Percentiles rank a stretch among this genome's conserved stretches.
Conservation (phyloP, 257 asterid species). For the Solanum appendiculatum region DNA sequence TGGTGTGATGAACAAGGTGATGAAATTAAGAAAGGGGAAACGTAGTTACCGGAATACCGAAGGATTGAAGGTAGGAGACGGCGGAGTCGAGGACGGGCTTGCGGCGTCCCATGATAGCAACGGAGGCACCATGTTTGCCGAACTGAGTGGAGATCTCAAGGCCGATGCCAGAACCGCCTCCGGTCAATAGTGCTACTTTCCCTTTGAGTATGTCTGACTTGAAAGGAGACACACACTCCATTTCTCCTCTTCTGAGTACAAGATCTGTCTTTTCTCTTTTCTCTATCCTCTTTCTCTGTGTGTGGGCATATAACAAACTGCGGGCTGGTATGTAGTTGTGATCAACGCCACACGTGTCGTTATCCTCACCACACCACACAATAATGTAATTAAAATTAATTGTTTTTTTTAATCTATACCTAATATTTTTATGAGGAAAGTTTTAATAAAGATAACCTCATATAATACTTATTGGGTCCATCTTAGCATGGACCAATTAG, state of each 20-base stretch:
- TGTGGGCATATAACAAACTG: background rate
- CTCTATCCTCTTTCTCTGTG: background rate
- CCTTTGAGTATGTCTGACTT: slow-evolving; percentile 51
- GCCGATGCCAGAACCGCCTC: slow-evolving; percentile 93
- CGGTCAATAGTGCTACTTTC: slow-evolving; percentile 77
- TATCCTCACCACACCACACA: background rate
- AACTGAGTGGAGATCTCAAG: slow-evolving; percentile 66
- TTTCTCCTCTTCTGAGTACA: background rate
- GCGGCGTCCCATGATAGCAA: slow-evolving; percentile 94
- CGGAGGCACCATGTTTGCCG: slow-evolving; percentile 86
- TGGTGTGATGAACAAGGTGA: too few relatives aligned
- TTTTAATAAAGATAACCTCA: too few relatives aligned
- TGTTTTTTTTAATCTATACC: too few relatives aligned
- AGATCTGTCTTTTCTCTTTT: background rate
- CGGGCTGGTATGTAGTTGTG: background rate
- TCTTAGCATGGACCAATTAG: too few relatives aligned
- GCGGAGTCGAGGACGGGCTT: slow-evolving; percentile 53
- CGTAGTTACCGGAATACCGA: slow-evolving; percentile 48
- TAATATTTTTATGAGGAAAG: too few relatives aligned
- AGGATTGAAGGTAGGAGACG: slow-evolving; percentile 58
- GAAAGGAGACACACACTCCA: slow-evolving; percentile 73
- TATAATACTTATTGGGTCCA: too few relatives aligned
- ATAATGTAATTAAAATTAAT: too few relatives aligned
- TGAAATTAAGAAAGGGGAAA: background rate
- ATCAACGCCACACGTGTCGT: background rate